Evolutionary conservation across 352 stramenopile species (phyloP).

Genomic region (Pythium aquatile): DNA sequence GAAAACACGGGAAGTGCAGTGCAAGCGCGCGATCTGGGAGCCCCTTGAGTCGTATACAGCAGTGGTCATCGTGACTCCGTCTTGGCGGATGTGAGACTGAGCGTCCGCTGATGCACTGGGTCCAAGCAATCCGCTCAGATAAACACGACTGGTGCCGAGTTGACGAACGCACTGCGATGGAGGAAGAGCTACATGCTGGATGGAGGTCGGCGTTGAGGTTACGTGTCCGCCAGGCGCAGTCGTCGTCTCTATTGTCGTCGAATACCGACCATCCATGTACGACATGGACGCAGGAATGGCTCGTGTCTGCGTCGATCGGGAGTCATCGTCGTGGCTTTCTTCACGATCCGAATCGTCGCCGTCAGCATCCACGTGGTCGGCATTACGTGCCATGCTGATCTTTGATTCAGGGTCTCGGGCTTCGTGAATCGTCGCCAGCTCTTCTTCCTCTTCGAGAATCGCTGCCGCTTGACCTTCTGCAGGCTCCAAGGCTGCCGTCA

Average conservation of each 20-base stretch:
- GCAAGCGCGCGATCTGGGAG: constrained; percentile 27
- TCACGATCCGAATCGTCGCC: constrained; percentile 11
- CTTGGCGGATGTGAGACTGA: neutral
- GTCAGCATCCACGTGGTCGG: constrained; percentile 11
- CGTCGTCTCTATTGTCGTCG: constrained; percentile 21
- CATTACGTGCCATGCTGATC: constrained; percentile 10
- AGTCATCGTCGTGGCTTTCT: constrained; percentile 18
- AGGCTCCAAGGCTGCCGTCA: constrained; percentile 42
- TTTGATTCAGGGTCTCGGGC: neutral
- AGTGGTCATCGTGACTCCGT: constrained; percentile 17
- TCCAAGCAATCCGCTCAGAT: constrained; percentile 24
- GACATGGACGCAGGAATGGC: constrained; percentile 23
- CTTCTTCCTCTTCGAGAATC: constrained; percentile 9
- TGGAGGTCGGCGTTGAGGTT: neutral
- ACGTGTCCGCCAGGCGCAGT: constrained; percentile 1
- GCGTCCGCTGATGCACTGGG: neutral
- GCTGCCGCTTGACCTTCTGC: neutral
- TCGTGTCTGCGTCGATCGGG: constrained; percentile 18
- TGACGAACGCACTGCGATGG: constrained; percentile 25
- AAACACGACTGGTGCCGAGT: constrained; percentile 35
- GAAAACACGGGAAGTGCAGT: constrained; percentile 8
- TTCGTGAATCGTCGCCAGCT: neutral
- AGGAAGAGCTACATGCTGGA: constrained; percentile 20
- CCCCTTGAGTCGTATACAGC: constrained; percentile 22
- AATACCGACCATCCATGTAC: constrained; percentile 17